A percentile compares a stretch with the other conserved stretches of the same genome.
Conservation (phyloP, 345 rosid species). For the Salix caprea region DNA sequence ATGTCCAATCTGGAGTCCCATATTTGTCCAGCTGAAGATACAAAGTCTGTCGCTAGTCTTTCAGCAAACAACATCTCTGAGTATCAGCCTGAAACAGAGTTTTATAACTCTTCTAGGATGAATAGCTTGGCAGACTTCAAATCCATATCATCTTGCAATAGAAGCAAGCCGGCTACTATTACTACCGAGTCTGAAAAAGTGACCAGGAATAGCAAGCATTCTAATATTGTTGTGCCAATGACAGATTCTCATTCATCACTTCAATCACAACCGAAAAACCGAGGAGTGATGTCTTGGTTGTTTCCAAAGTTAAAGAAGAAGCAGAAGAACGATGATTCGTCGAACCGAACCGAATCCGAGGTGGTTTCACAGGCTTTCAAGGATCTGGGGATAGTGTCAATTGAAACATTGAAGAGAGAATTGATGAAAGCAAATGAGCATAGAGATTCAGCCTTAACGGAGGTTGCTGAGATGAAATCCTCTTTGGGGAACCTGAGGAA, state of each 20-base stretch:
- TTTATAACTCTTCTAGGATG: constrained; percentile 44
- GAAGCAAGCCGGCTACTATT: constrained; percentile 51
- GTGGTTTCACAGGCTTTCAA: constrained; percentile 62
- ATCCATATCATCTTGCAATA: constrained; percentile 67
- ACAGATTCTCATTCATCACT: constrained; percentile 58
- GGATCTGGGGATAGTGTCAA: constrained; percentile 51
- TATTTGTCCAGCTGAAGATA: constrained; percentile 50
- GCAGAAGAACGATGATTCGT: constrained; percentile 56
- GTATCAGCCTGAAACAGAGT: constrained; percentile 39
- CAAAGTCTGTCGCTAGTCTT: constrained; percentile 45
- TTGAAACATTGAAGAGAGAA: constrained; percentile 68
- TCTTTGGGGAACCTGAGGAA: constrained; percentile 64
- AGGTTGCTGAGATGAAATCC: constrained; percentile 74
- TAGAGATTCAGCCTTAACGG: constrained; percentile 65
- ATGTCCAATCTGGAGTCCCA: constrained; percentile 39
- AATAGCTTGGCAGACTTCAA: constrained; percentile 58
- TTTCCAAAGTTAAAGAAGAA: constrained; percentile 77
- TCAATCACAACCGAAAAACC: constrained; percentile 54
- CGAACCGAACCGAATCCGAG: constrained; percentile 68
- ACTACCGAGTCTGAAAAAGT: constrained; percentile 34
- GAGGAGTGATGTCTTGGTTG: constrained; percentile 74
- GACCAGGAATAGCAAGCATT: constrained; percentile 40
- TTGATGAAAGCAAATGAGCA: constrained; percentile 71
- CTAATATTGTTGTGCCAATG: constrained; percentile 70
- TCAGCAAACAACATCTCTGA: constrained; percentile 34